A percentile compares a stretch with the other conserved stretches of the same genome.
Conservation (phyloP, 2,329 filamentous ascomycete species). For the Venturia aucupariae region DNA sequence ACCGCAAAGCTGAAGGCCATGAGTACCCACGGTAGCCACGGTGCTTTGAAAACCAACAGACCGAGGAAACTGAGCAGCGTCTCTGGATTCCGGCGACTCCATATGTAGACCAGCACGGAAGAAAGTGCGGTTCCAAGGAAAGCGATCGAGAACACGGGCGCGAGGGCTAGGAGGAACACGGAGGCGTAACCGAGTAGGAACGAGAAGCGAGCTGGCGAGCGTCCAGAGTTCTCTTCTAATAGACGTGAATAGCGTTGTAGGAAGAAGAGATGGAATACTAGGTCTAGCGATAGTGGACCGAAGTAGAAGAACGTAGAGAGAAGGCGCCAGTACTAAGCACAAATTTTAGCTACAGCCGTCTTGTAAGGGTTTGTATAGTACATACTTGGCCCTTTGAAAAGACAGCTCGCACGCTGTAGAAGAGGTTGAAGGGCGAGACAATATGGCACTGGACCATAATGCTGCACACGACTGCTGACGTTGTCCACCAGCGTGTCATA, state of each 20-base stretch:
- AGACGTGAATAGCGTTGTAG: conserved; percentile 92
- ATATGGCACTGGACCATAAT: conserved; percentile 88
- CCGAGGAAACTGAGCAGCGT: conserved; percentile 80
- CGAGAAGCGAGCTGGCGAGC: conserved; percentile 85
- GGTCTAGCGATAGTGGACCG: conserved; percentile 83
- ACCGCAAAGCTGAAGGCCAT: conserved; percentile 89
- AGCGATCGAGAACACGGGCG: conserved; percentile 80
- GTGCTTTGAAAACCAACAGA: conserved; percentile 81
- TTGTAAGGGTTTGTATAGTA: conserved; percentile 2
- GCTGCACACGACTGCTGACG: conserved; percentile 78
- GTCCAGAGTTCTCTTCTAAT: conserved; percentile 87
- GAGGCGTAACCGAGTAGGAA: conserved; percentile 88
- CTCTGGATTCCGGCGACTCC: conserved; percentile 90
- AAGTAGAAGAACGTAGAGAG: conserved; percentile 96
- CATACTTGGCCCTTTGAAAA: conserved; percentile 71
- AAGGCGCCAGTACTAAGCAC: conserved; percentile 81
- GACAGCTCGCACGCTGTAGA: conserved; percentile 90
- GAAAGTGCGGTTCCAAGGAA: conserved; percentile 92
- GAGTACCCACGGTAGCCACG: conserved; percentile 91
- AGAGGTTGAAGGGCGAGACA: conserved; percentile 87
- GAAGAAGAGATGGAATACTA: conserved; percentile 97
- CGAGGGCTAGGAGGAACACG: conserved; percentile 67
- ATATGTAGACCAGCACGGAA: conserved; percentile 93
- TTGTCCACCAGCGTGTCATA: conserved; percentile 95
- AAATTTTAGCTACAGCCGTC: not conserved